Conservation (phyloP, 768 basidiomycete genomes). For the Serendipita sp. region DNA sequence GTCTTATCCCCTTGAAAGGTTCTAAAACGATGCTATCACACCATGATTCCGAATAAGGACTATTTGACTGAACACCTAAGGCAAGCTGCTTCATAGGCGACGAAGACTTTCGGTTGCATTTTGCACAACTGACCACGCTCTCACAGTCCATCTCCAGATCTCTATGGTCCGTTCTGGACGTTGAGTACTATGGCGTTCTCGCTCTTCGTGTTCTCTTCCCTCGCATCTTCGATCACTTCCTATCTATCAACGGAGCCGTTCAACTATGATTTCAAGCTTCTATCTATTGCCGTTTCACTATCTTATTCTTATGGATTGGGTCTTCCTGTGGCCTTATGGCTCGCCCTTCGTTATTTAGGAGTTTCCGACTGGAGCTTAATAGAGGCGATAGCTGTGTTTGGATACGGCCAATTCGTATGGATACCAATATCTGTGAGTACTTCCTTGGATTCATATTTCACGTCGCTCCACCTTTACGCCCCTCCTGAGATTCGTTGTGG, state of each 20-base stretch:
- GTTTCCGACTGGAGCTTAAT: conserved; percentile 81
- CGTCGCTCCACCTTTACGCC: neutral
- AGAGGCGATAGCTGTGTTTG: conserved; percentile 69
- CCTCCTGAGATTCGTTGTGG: too few relatives aligned
- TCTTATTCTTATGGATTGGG: conserved; percentile 81
- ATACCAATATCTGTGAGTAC: conserved; percentile 63
- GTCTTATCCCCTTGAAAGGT: conserved; percentile 18
- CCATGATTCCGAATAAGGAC: conserved; percentile 46
- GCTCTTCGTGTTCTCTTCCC: conserved; percentile 84
- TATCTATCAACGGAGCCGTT: conserved; percentile 55
- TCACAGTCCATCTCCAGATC: conserved; percentile 38
- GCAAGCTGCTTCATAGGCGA: neutral
- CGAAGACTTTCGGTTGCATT: neutral
- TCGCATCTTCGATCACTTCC: conserved; percentile 73
- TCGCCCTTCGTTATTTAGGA: conserved; percentile 66
- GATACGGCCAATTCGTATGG: conserved; percentile 73
- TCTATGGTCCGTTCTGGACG: conserved; percentile 95
- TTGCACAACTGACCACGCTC: neutral
- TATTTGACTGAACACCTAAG: conserved; percentile 48
- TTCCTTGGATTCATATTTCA: neutral
- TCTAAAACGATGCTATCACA: conserved; percentile 57
- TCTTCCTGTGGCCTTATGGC: conserved; percentile 71
- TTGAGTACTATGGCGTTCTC: conserved; percentile 87
- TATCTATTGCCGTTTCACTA: conserved; percentile 65
- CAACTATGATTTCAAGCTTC: conserved; percentile 73